Base-by-base conservation (phyloP, 2,329 filamentous ascomycete genomes). In the Diaporthe eres region DNA sequence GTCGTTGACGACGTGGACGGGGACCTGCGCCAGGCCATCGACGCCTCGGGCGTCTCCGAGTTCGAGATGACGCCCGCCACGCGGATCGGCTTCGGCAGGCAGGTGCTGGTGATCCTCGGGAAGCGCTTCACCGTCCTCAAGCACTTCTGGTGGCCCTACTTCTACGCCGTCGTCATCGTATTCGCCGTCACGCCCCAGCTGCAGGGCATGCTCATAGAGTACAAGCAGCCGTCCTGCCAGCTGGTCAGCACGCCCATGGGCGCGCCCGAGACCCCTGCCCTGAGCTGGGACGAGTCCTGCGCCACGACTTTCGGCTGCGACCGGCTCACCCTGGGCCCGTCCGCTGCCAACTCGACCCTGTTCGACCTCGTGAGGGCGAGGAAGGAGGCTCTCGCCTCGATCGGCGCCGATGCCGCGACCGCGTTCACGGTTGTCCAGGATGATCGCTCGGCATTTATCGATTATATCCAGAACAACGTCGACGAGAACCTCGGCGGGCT, bases 1-100 rank as follows among this genome's bases (percentile, higher is more conserved):
- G 57, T 60, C 31, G 34, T 60, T 34, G 57, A 60, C 34, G 57
- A 60, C 34, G 57, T 60, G 19, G 57, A 60, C 57, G 57, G 57
- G 34, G 57, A 60, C 10, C 31, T 60, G 4, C 57, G 57, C 4
- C 57, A 60, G 34, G 25, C 57, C 0, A 60, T 60, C 57, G 57
- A 60, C 34, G 39, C 31, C 4, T 22, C 31, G 10, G 57, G 57
- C 34, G 57, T 39, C 19, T 60, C 57, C 28, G 57, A 25, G 57
- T 60, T 60, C 34, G 57, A 60, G 57, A 60, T 60, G 57, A 39
- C 57, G 5, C 57, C 57, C 4, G 19, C 57, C 34, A 60, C 57
- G 2, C 57, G 4, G 31, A 60, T 37, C 22, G 57, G 57, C 13
- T 60, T 60, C 34, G 9, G 2, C 9, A 39, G 8, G 13, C 57